A percentile compares a stretch with the other conserved stretches of the same genome.
phyloP scores from a whole-genome alignment of 331 rosid species.

The Rhamnella rubrinervis region DNA sequence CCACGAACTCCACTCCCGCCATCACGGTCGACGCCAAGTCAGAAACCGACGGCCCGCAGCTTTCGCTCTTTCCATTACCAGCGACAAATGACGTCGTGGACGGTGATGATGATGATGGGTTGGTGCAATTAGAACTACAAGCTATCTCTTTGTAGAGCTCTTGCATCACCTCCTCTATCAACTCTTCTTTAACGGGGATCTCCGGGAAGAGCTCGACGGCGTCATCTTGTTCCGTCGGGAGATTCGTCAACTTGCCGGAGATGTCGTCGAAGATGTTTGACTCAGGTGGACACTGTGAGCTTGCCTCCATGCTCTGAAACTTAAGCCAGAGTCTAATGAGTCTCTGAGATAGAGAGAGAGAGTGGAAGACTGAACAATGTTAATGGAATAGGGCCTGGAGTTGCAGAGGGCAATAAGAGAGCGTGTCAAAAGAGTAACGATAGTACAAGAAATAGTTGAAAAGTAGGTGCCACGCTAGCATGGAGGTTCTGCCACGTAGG shows the following conservation, averaged over 20 bases:
- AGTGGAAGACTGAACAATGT: not conserved
- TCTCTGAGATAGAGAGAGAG: not conserved
- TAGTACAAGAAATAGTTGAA: not conserved
- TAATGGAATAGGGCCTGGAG: not conserved
- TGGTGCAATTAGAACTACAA: not conserved
- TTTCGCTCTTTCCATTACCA: conserved; percentile 27
- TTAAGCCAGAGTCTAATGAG: not conserved
- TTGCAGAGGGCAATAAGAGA: not conserved
- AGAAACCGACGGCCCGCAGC: conserved; percentile 48
- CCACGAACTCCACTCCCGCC: conserved; percentile 34
- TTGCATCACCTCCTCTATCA: conserved; percentile 40
- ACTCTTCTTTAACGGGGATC: conserved; percentile 30
- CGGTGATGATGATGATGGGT: not conserved
- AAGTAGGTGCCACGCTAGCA: conserved; percentile 18
- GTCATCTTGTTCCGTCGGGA: conserved; percentile 16
- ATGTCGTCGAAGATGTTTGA: not conserved
- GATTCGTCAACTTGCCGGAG: not conserved
- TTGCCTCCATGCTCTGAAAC: conserved; percentile 10
- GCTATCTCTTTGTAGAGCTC: conserved; percentile 41
- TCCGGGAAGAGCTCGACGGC: conserved; percentile 12
- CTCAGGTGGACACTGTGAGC: not conserved
- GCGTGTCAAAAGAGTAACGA: not conserved
- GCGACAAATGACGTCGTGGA: not conserved
- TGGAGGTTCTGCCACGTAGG: conserved; percentile 24
- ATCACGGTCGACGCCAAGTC: conserved; percentile 43